Evolutionary conservation across 257 asterid genomes (phyloP).

Genomic region (Cinchona pubescens): DNA sequence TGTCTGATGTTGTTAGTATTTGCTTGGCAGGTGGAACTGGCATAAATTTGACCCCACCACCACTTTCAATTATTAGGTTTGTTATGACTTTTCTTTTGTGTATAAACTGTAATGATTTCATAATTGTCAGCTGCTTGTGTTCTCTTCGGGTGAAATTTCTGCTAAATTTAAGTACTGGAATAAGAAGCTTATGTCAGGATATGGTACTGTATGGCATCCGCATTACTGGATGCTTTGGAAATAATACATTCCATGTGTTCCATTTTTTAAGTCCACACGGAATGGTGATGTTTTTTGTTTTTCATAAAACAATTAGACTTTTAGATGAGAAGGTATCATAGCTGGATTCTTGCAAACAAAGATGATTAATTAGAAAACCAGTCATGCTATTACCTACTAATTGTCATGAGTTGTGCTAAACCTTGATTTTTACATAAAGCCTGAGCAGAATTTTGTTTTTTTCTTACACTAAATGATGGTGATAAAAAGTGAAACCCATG

Average conservation of each 20-base stretch:
- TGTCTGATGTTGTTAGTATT: conserved; percentile 21
- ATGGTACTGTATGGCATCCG: not conserved
- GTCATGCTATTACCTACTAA: no score
- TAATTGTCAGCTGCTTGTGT: not conserved
- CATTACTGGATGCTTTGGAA: not conserved
- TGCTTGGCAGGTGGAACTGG: conserved; percentile 83
- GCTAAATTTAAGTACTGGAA: not conserved
- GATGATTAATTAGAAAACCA: no score
- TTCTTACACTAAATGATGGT: not conserved
- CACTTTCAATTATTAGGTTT: conserved; percentile 73
- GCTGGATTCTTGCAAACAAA: no score
- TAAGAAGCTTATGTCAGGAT: not conserved
- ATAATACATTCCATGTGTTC: not conserved
- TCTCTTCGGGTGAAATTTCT: not conserved
- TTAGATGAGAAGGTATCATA: no score
- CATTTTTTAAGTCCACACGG: not conserved
- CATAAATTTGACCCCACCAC: conserved; percentile 90
- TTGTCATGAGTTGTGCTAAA: no score
- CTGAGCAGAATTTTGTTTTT: not conserved
- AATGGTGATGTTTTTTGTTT: no score
- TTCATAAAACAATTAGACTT: no score
- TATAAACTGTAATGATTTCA: not conserved
- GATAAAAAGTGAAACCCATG: no score
- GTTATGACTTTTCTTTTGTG: not conserved
- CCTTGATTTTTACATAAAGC: not conserved